A percentile compares a stretch with the other conserved stretches of the same genome.
Evolutionary conservation across 2,329 filamentous ascomycete species (phyloP).

Genomic region (Colletotrichum karsti): DNA sequence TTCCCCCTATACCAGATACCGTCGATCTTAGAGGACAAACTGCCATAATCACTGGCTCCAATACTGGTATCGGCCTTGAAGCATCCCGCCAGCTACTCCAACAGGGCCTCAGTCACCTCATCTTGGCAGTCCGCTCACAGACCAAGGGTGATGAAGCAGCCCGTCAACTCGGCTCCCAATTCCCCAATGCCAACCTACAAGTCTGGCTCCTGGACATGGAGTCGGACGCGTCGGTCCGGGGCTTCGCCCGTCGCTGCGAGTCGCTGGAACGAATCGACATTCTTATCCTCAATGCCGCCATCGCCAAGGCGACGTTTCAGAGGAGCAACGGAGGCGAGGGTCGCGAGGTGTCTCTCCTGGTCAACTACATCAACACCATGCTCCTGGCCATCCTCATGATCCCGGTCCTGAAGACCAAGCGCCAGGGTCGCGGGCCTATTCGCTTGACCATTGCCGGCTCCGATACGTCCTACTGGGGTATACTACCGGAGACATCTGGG

Average conservation of each 20-base stretch:
- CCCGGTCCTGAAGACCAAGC: conserved; percentile 38
- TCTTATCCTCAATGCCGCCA: conserved; percentile 44
- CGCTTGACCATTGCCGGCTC: conserved; percentile 37
- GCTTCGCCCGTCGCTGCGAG: conserved; percentile 42
- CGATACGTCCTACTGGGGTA: conserved; percentile 31
- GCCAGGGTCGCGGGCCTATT: conserved; percentile 23
- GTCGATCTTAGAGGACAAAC: neutral
- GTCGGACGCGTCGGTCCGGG: conserved; percentile 45
- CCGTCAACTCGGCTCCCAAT: conserved; percentile 35
- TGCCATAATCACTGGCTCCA: neutral
- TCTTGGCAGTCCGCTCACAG: conserved; percentile 54
- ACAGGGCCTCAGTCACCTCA: conserved; percentile 46
- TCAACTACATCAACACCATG: conserved; percentile 62
- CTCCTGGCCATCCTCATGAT: conserved; percentile 49
- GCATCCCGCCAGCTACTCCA: neutral
- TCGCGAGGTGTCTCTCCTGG: conserved; percentile 54
- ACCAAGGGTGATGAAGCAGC: conserved; percentile 52
- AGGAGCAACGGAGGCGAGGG: conserved; percentile 35
- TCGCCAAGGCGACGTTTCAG: conserved; percentile 32
- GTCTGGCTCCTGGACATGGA: conserved; percentile 52
- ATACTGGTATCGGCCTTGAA: neutral
- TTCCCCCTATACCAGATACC: neutral
- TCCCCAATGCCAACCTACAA: conserved; percentile 41
- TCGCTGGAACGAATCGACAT: conserved; percentile 46
- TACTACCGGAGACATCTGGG: conserved; percentile 28